phyloP scores from a whole-genome alignment of 176 grass and related monocot species.

The Triticum dicoccoides region DNA sequence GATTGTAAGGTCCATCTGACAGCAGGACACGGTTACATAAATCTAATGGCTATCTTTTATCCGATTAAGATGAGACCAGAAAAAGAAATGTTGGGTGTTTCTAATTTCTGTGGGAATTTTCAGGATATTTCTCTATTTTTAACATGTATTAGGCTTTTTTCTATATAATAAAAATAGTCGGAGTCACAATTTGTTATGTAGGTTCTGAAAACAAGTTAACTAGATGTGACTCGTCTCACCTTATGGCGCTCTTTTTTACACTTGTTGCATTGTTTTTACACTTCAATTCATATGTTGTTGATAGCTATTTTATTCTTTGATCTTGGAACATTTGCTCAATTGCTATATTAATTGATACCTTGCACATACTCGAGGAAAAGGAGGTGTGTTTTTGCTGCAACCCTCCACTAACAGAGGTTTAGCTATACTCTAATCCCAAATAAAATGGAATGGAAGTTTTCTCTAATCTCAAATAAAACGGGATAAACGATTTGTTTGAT shows the following conservation, averaged over 20 bases:
- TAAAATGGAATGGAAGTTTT: not conserved
- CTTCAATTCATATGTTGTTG: not conserved
- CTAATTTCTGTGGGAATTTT: too few relatives aligned
- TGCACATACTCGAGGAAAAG: not conserved
- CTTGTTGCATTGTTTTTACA: not conserved
- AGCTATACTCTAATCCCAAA: not conserved
- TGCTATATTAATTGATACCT: not conserved
- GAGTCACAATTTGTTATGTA: conserved; percentile 33
- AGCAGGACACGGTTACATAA: too few relatives aligned
- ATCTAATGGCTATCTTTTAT: too few relatives aligned
- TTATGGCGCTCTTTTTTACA: not conserved
- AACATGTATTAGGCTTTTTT: too few relatives aligned
- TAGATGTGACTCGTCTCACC: conserved; percentile 7
- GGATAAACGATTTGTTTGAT: too few relatives aligned
- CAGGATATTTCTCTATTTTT: too few relatives aligned
- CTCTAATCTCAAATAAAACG: not conserved
- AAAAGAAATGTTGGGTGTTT: too few relatives aligned
- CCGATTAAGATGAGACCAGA: too few relatives aligned
- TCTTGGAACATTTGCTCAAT: not conserved
- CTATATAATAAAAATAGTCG: conserved; percentile 26
- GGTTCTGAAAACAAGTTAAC: conserved; percentile 21
- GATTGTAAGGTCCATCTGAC: too few relatives aligned
- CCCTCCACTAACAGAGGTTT: not conserved
- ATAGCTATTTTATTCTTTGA: conserved; percentile 29
- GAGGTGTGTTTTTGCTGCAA: not conserved